phyloP scores from a whole-genome alignment of 1,139 yeast species.

The Debaryomyces singareniensis region DNA sequence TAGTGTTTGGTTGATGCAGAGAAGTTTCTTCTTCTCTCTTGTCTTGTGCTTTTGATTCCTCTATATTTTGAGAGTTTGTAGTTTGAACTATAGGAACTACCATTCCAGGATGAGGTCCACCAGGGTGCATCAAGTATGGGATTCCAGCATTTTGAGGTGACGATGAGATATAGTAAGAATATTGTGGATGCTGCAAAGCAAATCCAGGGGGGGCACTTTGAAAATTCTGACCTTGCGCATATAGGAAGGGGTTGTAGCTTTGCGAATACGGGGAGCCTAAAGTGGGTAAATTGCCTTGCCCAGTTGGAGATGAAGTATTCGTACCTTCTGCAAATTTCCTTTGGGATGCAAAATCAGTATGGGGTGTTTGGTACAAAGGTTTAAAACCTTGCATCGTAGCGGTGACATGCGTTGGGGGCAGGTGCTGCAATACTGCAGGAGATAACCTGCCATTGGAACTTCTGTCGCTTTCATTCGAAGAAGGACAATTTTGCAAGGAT shows the following conservation, averaged over 20 bases:
- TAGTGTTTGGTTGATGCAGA: background rate
- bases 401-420: constrained; percentile 18
- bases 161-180: background rate
- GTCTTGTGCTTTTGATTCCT: background rate
- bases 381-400: background rate
- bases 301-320: background rate
- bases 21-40: background rate
- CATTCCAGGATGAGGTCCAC: background rate
- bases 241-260: background rate
- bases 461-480: background rate
- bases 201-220: constrained; percentile 13
- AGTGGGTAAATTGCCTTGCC: background rate
- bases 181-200: background rate
- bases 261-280: background rate
- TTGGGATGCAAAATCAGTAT: background rate
- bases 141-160: background rate
- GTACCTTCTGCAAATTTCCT: background rate
- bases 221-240: background rate
- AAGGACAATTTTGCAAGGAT: no score
- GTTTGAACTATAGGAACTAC: background rate
- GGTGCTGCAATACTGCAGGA: constrained; percentile 9
- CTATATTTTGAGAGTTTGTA: background rate
- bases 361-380: background rate
- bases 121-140: background rate
- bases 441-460: background rate